A percentile compares a stretch with the other conserved stretches of the same genome.
Conservation (phyloP, 1,139 yeast genomes). For the Scheffersomyces parashehatae region DNA sequence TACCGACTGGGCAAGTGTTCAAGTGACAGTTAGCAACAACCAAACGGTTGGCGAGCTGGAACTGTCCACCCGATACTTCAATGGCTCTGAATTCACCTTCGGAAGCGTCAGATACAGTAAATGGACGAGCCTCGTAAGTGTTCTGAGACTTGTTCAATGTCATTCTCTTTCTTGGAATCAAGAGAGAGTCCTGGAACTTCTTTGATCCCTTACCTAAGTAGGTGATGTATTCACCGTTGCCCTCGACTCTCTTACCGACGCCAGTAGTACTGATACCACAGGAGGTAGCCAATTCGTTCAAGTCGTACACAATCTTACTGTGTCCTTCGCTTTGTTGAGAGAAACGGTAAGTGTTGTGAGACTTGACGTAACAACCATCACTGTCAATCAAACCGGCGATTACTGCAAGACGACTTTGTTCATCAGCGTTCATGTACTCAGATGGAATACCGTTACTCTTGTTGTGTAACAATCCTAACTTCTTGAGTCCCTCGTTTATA, state of each 20-base stretch:
- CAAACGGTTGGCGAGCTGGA: constrained; percentile 2
- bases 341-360: constrained; percentile 2
- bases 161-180: constrained; percentile 2
- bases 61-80: constrained; percentile 1
- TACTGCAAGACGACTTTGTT: neutral
- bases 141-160: neutral
- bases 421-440: constrained; percentile 1
- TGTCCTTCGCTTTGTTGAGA: neutral
- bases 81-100: constrained; percentile 2
- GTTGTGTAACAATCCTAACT: constrained; percentile 1
- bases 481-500: neutral
- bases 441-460: constrained; percentile 1
- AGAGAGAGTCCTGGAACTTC: neutral
- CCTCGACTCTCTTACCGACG: neutral
- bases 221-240: neutral
- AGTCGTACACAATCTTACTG: constrained; percentile 2
- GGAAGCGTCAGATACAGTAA: neutral
- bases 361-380: constrained; percentile 2
- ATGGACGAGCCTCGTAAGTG: neutral
- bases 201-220: constrained; percentile 2
- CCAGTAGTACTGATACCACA: constrained; percentile 1
- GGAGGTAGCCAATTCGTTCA: neutral
- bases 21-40: constrained; percentile 43
- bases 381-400: constrained; percentile 3
- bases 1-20: constrained; percentile 96